Evolutionary conservation across 2,329 filamentous ascomycete genomes (phyloP), one percentile per base, ranked within the genome.

Genomic region (Neocucurbitaria cava): DNA sequence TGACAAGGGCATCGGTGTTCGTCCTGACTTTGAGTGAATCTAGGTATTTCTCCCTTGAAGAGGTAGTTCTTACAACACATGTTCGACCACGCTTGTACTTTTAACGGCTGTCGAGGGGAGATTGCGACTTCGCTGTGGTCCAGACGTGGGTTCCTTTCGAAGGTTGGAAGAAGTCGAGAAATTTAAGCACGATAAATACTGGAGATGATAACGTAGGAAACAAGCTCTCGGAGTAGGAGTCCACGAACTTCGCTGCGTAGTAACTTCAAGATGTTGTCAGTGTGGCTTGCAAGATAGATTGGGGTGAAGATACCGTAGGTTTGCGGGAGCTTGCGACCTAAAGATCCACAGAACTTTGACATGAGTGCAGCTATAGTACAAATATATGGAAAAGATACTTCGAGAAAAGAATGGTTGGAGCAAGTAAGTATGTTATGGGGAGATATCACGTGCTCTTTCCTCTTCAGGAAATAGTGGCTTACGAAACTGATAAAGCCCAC

Each of bases 1-100:
- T 93, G 78, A 88, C 80, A 23, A 40, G 7, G 3, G 21, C 3
- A 15, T 40, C 36, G 7, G 36, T 10, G 9, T 17, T 40, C 5
- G 36, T 40, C 2, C 36, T 42, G 10, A n/a, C 23, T 7, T 10
- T n/a, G 13, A 4, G 15, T 42, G 3, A 42, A 20, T 8, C 6
- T 28, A 24, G 21, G 3, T 41, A 8, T 18, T 18, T 7, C 13
- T 13, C 1, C 38, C 21, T 6, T 4, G 20, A 41, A 24, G 1
- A 23, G 9, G 18, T 3, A 26, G 4, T 5, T 10, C 53, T 23
- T 38, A 61, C 59, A 61, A 21, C 17, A 61, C 50, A 39, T 61
- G 56, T 24, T 61, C 56, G 3, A 59, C 53, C 0, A 57, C 41
- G 17, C 55, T 51, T 2, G 52, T 59, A 17, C 23, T 23, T 31